phyloP scores from a whole-genome alignment of 805 yeast genomes.

The Saturnispora dispora region DNA sequence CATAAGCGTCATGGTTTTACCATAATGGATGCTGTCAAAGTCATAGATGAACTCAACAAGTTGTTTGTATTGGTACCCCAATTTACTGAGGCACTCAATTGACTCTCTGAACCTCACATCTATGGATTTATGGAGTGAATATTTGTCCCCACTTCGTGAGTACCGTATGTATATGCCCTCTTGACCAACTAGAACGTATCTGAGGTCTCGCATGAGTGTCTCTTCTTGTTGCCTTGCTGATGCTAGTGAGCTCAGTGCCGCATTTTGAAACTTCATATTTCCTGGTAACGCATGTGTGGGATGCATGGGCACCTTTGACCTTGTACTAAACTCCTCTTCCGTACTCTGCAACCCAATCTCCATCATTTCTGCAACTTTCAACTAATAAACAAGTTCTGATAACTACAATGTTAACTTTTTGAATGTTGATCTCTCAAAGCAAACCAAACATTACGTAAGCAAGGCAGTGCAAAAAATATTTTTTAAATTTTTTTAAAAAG shows the following conservation, averaged over 20 bases:
- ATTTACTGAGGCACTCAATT: constrained; percentile 47
- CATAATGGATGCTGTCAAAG: constrained; percentile 49
- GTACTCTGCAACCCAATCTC: background rate
- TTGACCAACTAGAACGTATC: constrained; percentile 56
- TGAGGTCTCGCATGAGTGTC: constrained; percentile 57
- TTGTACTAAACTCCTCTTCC: background rate
- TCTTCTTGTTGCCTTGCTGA: constrained; percentile 61
- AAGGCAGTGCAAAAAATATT: background rate
- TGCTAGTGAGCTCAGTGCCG: background rate
- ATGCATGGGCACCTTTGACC: background rate
- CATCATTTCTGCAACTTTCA: background rate
- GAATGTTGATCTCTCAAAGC: background rate
- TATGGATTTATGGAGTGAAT: constrained; percentile 61
- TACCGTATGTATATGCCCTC: constrained; percentile 76
- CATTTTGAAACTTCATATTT: background rate
- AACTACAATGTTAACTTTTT: background rate
- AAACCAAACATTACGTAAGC: background rate
- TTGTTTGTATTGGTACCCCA: constrained; percentile 56
- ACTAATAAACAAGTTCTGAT: background rate
- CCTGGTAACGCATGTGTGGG: background rate
- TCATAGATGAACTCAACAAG: constrained; percentile 51
- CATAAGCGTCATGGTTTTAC: constrained; percentile 65
- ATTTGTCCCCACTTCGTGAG: constrained; percentile 62
- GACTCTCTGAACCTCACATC: constrained; percentile 68
- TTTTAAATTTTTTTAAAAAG: background rate